Conservation (phyloP, 768 basidiomycete species). For the Suillus subluteus region DNA sequence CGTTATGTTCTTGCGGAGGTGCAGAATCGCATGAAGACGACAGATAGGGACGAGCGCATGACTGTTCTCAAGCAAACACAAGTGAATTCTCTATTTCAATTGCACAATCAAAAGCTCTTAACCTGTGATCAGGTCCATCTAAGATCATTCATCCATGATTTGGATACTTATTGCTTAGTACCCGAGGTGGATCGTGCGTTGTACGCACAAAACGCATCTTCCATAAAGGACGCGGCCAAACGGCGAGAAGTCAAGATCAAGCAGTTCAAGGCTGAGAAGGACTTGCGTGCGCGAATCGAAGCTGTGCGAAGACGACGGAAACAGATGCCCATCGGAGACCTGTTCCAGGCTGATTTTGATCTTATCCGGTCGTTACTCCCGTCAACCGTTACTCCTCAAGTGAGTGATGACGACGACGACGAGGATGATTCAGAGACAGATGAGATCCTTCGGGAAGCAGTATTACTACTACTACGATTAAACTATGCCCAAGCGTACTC, state of each 20-base stretch:
- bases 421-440: slow-evolving; percentile 63
- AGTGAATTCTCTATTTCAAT: slow-evolving; percentile 40
- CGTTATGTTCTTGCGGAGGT: slow-evolving; percentile 72
- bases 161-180: slow-evolving; percentile 71
- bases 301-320: slow-evolving; percentile 57
- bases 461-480: slow-evolving; percentile 72
- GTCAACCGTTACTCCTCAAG: slow-evolving; percentile 19
- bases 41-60: slow-evolving; percentile 61
- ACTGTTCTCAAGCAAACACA: slow-evolving; percentile 55
- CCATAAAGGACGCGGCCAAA: slow-evolving; percentile 65
- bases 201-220: slow-evolving; percentile 49
- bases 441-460: slow-evolving; percentile 66
- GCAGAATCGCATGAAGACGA: slow-evolving; percentile 58
- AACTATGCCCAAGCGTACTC: slow-evolving; percentile 69
- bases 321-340: slow-evolving; percentile 38
- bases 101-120: not conserved
- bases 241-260: slow-evolving; percentile 88
- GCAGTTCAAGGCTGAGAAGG: slow-evolving; percentile 88
- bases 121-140: slow-evolving; percentile 47
- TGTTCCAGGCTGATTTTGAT: slow-evolving; percentile 55
- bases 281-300: slow-evolving; percentile 70
- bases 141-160: slow-evolving; percentile 46
- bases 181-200: slow-evolving; percentile 61
- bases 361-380: slow-evolving; percentile 68
- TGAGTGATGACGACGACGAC: slow-evolving; percentile 43